Conservation (phyloP, 306 rosid species). For the Sesbania bispinosa region DNA sequence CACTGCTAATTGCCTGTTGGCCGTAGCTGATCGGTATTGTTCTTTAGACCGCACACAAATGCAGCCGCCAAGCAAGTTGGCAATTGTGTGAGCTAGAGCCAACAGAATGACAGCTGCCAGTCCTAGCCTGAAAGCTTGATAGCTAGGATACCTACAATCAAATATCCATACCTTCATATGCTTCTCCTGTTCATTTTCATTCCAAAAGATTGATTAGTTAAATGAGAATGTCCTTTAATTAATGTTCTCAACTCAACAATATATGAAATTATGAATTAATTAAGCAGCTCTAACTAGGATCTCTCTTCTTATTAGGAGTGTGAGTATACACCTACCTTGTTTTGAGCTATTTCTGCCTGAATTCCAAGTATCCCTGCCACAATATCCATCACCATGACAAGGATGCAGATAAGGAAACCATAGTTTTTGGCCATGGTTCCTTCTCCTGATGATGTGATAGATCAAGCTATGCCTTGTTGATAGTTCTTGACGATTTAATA, state of each 20-base stretch:
- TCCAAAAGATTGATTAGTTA: constrained; percentile 47
- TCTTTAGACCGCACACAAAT: constrained; percentile 41
- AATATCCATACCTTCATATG: constrained; percentile 49
- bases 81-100: constrained; percentile 50
- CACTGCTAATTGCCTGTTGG: constrained; percentile 51
- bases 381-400: constrained; percentile 60
- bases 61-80: constrained; percentile 72
- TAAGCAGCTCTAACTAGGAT: neutral
- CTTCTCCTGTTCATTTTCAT: no score
- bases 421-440: constrained; percentile 56
- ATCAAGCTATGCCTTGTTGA: constrained; percentile 1
- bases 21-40: constrained; percentile 29
- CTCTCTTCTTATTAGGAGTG: neutral
- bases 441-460: no score
- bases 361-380: constrained; percentile 84
- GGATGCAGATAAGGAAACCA: constrained; percentile 61
- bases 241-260: no score
- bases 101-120: constrained; percentile 64
- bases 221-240: no score
- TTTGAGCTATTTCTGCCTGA: constrained; percentile 62
- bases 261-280: neutral
- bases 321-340: constrained; percentile 77
- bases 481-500: neutral
- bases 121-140: constrained; percentile 67
- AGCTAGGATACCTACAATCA: constrained; percentile 75